Evolutionary conservation across 1,284 basidiomycete genomes (phyloP).

Genomic region (Pseudozyma thailandica): DNA sequence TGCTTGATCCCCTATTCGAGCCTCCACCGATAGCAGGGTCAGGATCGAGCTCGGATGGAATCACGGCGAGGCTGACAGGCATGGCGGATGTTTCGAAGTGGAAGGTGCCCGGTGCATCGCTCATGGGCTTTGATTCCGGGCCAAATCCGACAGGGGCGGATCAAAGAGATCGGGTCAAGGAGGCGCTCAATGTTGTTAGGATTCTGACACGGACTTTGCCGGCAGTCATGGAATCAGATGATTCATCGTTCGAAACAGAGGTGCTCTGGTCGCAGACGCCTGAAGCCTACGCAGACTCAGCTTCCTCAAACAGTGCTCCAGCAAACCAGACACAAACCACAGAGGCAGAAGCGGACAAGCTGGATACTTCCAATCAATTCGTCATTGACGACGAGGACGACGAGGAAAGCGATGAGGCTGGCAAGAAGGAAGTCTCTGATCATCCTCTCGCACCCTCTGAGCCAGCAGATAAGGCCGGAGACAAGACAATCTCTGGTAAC

Average conservation of each 20-base stretch:
- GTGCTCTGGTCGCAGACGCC: constrained; percentile 49
- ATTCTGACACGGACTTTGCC: constrained; percentile 62
- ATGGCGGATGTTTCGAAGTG: constrained; percentile 32
- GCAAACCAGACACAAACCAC: not conserved
- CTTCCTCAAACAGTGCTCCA: not conserved
- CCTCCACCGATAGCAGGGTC: constrained; percentile 32
- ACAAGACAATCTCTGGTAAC: constrained; percentile 1
- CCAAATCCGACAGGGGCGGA: constrained; percentile 2
- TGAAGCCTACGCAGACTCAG: constrained; percentile 14
- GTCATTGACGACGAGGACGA: constrained; percentile 62
- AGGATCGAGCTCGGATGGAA: constrained; percentile 7
- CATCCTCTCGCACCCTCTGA: constrained; percentile 35
- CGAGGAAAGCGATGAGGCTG: constrained; percentile 19
- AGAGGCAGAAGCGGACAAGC: constrained; percentile 38
- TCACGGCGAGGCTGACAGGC: constrained; percentile 11
- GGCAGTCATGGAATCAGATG: constrained; percentile 43
- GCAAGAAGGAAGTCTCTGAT: constrained; percentile 10
- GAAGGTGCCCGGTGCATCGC: constrained; percentile 29
- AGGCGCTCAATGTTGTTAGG: constrained; percentile 62
- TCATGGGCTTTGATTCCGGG: constrained; percentile 12
- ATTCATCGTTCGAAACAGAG: constrained; percentile 32
- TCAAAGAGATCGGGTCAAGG: constrained; percentile 49
- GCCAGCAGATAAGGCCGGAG: not conserved
- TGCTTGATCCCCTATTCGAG: constrained; percentile 57
- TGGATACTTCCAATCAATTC: constrained; percentile 56